A percentile compares a stretch with the other conserved stretches of the same genome.
These are phyloP conservation scores for Coniochaeta ligniaria DNA, from an alignment of 2,329 filamentous ascomycete species.

Conservation along the genomic window DNA sequence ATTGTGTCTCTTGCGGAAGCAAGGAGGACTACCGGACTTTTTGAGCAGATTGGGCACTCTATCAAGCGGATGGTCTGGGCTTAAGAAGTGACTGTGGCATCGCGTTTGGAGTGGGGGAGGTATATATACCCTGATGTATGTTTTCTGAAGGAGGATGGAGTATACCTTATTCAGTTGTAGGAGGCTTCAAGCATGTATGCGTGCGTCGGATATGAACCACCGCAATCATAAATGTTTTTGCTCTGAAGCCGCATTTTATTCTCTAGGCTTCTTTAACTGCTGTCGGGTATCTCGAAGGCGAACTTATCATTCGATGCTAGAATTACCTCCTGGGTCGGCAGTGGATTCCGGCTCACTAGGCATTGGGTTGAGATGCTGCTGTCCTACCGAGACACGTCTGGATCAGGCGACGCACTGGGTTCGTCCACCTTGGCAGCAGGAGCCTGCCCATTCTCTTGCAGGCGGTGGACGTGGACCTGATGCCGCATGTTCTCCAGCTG, in stretches of 20 bases:
- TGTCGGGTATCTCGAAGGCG: background rate
- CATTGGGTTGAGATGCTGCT: background rate
- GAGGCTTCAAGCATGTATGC: background rate
- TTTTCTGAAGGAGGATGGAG: background rate
- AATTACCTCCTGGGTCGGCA: too few species aligned
- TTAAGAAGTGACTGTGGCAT: constrained; percentile 6
- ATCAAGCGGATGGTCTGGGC: constrained; percentile 93
- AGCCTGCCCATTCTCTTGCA: background rate
- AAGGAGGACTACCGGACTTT: constrained; percentile 73
- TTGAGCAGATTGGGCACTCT: constrained; percentile 83
- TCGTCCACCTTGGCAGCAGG: background rate
- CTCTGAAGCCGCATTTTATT: background rate
- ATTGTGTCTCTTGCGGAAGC: constrained; percentile 83
- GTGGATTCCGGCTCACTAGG: too few species aligned
- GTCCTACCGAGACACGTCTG: background rate
- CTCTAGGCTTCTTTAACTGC: background rate
- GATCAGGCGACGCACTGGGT: background rate
- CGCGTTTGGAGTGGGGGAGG: background rate
- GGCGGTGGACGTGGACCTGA: constrained; percentile 76
- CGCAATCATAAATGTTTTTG: background rate
- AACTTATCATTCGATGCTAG: background rate
- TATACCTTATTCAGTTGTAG: background rate
- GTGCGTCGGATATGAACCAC: too few species aligned
- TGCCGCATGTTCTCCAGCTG: constrained; percentile 91
- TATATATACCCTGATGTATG: background rate